Base-by-base conservation (phyloP, 257 asterid genomes). In the Capsicum rhomboideum region DNA sequence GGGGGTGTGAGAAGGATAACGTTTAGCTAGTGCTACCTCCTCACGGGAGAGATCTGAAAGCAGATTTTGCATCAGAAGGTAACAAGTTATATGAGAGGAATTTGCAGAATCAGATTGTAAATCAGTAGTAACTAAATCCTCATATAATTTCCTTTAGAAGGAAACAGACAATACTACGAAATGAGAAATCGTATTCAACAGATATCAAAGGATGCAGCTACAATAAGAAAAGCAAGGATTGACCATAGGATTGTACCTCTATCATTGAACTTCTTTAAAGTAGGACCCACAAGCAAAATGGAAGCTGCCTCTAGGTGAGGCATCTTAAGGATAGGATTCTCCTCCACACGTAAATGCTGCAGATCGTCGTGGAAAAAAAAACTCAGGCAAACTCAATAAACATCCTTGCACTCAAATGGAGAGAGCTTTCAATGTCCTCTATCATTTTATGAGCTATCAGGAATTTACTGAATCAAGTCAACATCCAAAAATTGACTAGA, bases 291-390 rank as follows among this genome's bases (percentile, higher is more conserved):
- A 81, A 97, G 97, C 93, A 97, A 92, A 87, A 94, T 92, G 61
- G 97, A 90, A 89, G 98, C 98, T 79, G 97, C 99, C 93, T 93
- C 99, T 54, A 92, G 85, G 90, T 91, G 98, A 88, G 95, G 88
- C 96, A 92, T 92, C 95, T 92, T 93, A 82, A 97, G 97, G 84
- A 97, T 93, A 82, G 99, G 99, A 87, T 97, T 97, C 94, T 97
- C 99, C 91, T 97, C 99, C 79, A 97, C 86, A 37, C 99, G 99
- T 87, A 97, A 90, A 95, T 95, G 98, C 99, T 97, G 92, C 93
- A 91, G 79, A 82, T 83, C 87, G 84, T 82, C 86, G 67, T 69
- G 54, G 59, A 84, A 78, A 53, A 85, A 50, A 75, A 72, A 83
- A 67, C 11, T 79, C 84, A 55, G 72, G 61, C 61, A 75, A 64